phyloP scores from a whole-genome alignment of 495 filamentous ascomycete genomes.

The Xeromyces bisporus region DNA sequence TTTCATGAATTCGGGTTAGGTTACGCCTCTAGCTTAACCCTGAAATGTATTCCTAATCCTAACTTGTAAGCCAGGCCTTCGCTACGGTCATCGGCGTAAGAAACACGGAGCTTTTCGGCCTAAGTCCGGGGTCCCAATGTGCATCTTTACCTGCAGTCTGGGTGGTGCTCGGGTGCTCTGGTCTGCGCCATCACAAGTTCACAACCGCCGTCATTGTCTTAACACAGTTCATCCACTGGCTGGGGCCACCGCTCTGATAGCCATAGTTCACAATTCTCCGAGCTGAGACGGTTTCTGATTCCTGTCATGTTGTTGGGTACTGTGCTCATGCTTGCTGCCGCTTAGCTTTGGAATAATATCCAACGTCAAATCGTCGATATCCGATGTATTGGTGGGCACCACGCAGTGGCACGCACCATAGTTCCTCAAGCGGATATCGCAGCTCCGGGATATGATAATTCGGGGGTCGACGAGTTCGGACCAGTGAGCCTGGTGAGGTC shows the following conservation, averaged over 20 bases:
- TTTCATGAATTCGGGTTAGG: too few relatives aligned
- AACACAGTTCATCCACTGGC: constrained; percentile 73
- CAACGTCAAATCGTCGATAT: constrained; percentile 55
- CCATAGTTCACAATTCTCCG: constrained; percentile 44
- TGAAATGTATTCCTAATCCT: constrained; percentile 56
- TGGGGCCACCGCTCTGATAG: constrained; percentile 71
- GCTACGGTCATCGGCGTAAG: constrained; percentile 47
- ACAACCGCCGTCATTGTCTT: constrained; percentile 58
- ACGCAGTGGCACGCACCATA: constrained; percentile 6
- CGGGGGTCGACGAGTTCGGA: too few relatives aligned
- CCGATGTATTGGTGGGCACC: constrained; percentile 58
- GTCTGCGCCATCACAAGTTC: constrained; percentile 48
- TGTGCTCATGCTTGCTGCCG: constrained; percentile 45
- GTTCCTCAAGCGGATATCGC: neutral
- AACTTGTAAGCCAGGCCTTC: constrained; percentile 58
- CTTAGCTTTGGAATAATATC: constrained; percentile 59
- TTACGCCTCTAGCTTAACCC: constrained; percentile 70
- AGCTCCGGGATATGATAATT: too few relatives aligned
- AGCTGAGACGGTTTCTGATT: constrained; percentile 59
- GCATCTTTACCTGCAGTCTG: constrained; percentile 40
- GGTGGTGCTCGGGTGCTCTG: constrained; percentile 50
- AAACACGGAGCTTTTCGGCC: constrained; percentile 54
- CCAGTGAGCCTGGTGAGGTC: too few relatives aligned
- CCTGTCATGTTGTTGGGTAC: constrained; percentile 49
- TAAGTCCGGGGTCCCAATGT: constrained; percentile 32